Conservation (phyloP, 768 basidiomycete genomes). For the Sporobolomyces phaffii region DNA sequence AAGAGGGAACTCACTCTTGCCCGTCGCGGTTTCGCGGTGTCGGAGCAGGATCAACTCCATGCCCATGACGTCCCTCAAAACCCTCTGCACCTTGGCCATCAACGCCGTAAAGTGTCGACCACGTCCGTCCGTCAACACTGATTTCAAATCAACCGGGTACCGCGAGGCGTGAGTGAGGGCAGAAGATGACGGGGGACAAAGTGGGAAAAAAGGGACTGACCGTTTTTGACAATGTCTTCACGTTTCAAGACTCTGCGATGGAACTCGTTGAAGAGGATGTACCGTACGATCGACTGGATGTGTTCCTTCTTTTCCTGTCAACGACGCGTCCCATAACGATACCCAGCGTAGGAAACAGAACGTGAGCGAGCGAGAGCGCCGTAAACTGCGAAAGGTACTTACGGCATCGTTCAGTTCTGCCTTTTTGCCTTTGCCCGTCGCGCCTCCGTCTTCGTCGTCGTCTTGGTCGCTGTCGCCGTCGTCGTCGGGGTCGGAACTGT, state of each 20-base stretch:
- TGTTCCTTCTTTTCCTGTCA: constrained; percentile 64
- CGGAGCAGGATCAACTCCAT: constrained; percentile 79
- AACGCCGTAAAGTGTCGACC: constrained; percentile 62
- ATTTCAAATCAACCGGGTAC: no score
- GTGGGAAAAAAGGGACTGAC: constrained; percentile 47
- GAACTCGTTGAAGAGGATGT: constrained; percentile 75
- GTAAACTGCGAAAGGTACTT: no score
- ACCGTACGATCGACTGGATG: constrained; percentile 66
- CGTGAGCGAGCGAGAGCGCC: no score
- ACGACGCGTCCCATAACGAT: no score
- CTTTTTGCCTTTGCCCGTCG: constrained; percentile 2
- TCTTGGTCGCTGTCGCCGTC: not conserved
- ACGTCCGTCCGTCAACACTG: constrained; percentile 52
- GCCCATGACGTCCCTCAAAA: constrained; percentile 63
- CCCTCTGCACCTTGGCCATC: constrained; percentile 59
- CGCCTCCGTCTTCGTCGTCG: not conserved
- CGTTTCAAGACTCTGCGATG: constrained; percentile 61
- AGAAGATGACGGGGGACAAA: not conserved
- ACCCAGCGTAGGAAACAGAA: no score
- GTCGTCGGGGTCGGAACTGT: not conserved
- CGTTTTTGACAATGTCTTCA: constrained; percentile 83
- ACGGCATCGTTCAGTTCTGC: constrained; percentile 26
- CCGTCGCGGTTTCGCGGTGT: constrained; percentile 49
- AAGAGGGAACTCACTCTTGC: constrained; percentile 18
- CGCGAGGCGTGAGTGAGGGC: not conserved